Conservation (phyloP, 2,329 filamentous ascomycete genomes). For the Fusarium lateritium region DNA sequence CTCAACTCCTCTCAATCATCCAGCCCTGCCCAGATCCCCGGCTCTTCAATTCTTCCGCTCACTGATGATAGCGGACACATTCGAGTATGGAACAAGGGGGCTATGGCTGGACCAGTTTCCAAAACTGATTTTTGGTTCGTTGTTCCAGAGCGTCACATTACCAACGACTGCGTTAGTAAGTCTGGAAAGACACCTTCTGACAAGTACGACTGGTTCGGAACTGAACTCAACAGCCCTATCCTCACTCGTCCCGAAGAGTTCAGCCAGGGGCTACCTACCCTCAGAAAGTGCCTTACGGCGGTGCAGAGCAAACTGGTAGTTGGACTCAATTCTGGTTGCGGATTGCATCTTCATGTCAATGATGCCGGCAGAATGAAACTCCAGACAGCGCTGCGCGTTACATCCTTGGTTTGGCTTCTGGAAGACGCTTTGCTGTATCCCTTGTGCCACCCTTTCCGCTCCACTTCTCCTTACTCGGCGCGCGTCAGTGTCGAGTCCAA, state of each 20-base stretch:
- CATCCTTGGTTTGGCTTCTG: slow-evolving; percentile 43
- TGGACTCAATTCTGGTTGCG: slow-evolving; percentile 47
- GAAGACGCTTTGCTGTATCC: slow-evolving; percentile 44
- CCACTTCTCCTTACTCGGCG: slow-evolving; percentile 35
- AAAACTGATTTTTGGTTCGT: slow-evolving; percentile 43
- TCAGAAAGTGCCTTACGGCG: slow-evolving; percentile 37
- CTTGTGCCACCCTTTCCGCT: slow-evolving; percentile 45
- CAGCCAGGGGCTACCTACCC: slow-evolving; percentile 36
- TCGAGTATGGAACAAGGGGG: slow-evolving; percentile 41
- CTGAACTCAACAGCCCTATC: slow-evolving; percentile 49
- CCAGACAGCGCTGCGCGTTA: slow-evolving; percentile 36
- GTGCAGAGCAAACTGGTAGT: slow-evolving; percentile 40
- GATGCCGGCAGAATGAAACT: slow-evolving; percentile 33
- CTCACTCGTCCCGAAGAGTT: slow-evolving; percentile 40
- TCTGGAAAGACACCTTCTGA: slow-evolving; percentile 34
- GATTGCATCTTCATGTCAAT: slow-evolving; percentile 49
- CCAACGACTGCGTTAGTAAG: slow-evolving; percentile 32
- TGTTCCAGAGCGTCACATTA: slow-evolving; percentile 43
- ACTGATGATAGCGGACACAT: slow-evolving; percentile 24
- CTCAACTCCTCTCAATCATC: slow-evolving; percentile 12
- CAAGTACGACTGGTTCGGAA: slow-evolving; percentile 45
- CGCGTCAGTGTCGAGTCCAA: slow-evolving; percentile 41
- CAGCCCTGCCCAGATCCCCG: slow-evolving; percentile 16
- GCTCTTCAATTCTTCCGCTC: slow-evolving; percentile 27
- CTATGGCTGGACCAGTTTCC: not conserved